phyloP scores from a whole-genome alignment of 306 rosid genomes.

The Arachis hypogaea region DNA sequence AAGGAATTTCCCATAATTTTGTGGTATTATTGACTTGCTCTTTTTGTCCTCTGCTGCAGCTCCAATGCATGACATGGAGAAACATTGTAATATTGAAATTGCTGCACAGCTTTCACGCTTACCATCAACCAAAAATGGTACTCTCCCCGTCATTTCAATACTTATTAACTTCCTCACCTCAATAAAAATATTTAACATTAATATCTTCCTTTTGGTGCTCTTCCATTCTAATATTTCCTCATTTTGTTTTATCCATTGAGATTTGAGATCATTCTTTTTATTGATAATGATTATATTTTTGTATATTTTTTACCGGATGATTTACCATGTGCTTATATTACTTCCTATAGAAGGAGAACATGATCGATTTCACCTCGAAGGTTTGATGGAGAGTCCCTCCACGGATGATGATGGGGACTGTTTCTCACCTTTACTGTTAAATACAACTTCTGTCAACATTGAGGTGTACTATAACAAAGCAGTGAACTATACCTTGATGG shows the following conservation, averaged over 20 bases:
- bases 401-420: slow-evolving; percentile 85
- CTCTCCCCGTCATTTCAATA: slow-evolving; percentile 47
- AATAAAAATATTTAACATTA: slow-evolving; percentile 9
- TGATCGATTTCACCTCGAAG: slow-evolving; percentile 72
- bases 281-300: not conserved
- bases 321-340: slow-evolving; percentile 36
- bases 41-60: slow-evolving; percentile 54
- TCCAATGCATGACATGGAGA: slow-evolving; percentile 78
- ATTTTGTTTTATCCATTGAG: slow-evolving; percentile 13
- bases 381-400: slow-evolving; percentile 89
- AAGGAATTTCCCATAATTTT: not conserved
- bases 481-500: slow-evolving; percentile 97
- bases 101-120: slow-evolving; percentile 74
- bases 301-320: slow-evolving; percentile 2
- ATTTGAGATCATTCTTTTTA: slow-evolving; percentile 8
- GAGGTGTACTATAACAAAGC: slow-evolving; percentile 94
- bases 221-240: slow-evolving; percentile 5
- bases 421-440: slow-evolving; percentile 75
- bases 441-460: slow-evolving; percentile 84
- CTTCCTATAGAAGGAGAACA: slow-evolving; percentile 62
- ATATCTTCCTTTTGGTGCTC: not conserved
- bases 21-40: slow-evolving; percentile 34
- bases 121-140: slow-evolving; percentile 79
- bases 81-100: slow-evolving; percentile 89
- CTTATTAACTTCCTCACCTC: slow-evolving; percentile 17